Evolutionary conservation across 768 basidiomycete species (phyloP).

Genomic region (Fomitopsis pulvina): DNA sequence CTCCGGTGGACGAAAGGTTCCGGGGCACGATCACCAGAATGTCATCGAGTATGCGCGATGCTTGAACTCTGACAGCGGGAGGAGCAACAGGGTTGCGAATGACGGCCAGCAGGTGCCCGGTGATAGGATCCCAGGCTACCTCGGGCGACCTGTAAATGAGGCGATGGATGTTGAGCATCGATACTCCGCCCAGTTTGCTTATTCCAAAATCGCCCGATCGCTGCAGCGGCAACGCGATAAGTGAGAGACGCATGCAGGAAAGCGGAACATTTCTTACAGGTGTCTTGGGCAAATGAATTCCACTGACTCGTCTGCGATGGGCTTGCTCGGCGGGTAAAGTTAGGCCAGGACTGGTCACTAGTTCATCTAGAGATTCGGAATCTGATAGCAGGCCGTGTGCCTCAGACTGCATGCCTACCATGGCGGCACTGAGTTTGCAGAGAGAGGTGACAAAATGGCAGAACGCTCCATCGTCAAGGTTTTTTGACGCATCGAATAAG

Average conservation of each 20-base stretch:
- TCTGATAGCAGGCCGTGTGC: constrained; percentile 24
- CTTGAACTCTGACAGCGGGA: constrained; percentile 76
- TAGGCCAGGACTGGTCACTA: constrained; percentile 19
- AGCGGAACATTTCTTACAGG: constrained; percentile 43
- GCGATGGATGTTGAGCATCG: constrained; percentile 79
- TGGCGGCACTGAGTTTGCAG: constrained; percentile 83
- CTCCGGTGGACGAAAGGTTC: constrained; percentile 52
- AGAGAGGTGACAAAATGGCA: constrained; percentile 69
- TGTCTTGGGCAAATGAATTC: constrained; percentile 77
- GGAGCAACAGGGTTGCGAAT: constrained; percentile 67
- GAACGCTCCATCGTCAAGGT: constrained; percentile 79
- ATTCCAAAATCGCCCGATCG: constrained; percentile 94
- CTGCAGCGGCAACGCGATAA: constrained; percentile 29
- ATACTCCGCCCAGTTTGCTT: constrained; percentile 73
- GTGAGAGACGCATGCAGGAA: not conserved
- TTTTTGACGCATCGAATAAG: constrained; percentile 81
- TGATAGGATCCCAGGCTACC: constrained; percentile 80
- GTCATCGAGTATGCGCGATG: constrained; percentile 82
- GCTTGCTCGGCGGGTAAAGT: constrained; percentile 37
- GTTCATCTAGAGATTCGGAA: constrained; percentile 35
- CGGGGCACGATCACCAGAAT: constrained; percentile 73
- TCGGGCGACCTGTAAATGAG: constrained; percentile 78
- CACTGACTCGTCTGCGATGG: constrained; percentile 74
- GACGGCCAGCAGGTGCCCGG: constrained; percentile 72
- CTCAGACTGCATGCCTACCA: constrained; percentile 83